phyloP scores from a whole-genome alignment of 148 eudicot species.

The Beta vulgaris region DNA sequence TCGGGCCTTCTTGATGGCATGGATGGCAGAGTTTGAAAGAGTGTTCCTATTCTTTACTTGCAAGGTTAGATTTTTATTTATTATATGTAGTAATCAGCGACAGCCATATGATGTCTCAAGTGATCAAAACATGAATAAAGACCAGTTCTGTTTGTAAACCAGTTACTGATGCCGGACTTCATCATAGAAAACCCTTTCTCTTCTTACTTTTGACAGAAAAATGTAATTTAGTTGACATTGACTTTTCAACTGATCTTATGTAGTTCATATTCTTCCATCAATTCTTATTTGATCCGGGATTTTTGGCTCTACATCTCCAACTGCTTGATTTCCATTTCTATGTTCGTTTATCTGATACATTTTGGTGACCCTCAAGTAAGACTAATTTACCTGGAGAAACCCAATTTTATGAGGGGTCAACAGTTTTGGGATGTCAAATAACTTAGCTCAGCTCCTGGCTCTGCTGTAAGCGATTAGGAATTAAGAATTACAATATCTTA shows the following conservation, averaged over 20 bases:
- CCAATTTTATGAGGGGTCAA: neutral
- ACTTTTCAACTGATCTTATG: neutral
- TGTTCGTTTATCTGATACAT: neutral
- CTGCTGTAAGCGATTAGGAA: neutral
- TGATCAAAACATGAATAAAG: neutral
- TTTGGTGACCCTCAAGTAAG: neutral
- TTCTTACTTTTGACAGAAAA: neutral
- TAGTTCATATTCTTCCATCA: neutral
- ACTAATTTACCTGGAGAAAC: neutral
- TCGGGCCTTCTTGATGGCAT: slow-evolving; percentile 89
- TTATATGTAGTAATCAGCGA: neutral
- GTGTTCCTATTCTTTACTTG: neutral
- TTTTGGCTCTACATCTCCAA: neutral
- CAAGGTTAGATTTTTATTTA: slow-evolving; percentile 26
- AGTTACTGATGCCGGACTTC: neutral
- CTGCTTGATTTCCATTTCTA: neutral
- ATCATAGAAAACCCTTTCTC: neutral
- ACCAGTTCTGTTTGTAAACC: neutral
- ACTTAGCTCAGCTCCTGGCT: neutral
- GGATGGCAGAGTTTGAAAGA: slow-evolving; percentile 75
- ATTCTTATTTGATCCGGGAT: neutral
- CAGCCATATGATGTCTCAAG: slow-evolving; percentile 10
- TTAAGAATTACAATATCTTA: neutral
- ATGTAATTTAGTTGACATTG: neutral
- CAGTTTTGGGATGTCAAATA: neutral